A percentile compares a stretch with the other conserved stretches of the same genome.
Conservation (phyloP, 441 rosid species). For the Erodium chrysanthum region DNA sequence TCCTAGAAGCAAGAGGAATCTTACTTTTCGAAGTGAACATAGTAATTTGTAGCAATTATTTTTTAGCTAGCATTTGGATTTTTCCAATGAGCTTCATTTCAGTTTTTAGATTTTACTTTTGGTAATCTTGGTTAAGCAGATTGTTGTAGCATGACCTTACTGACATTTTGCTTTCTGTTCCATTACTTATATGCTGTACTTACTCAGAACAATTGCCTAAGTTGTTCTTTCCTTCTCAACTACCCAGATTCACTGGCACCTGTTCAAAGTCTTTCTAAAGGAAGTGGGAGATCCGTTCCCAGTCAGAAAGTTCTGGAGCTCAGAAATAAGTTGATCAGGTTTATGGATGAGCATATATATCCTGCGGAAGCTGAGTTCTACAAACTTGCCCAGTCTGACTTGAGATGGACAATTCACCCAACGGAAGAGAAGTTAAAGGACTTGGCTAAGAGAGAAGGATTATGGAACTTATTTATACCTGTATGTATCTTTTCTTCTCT, state of each 20-base stretch:
- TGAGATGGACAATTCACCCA: conserved; percentile 85
- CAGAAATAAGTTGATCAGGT: conserved; percentile 61
- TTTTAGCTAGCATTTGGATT: background rate
- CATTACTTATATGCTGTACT: background rate
- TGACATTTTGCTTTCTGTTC: background rate
- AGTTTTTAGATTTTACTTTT: background rate
- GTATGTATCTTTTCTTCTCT: conserved; percentile 30
- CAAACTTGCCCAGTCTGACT: conserved; percentile 63
- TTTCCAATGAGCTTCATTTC: background rate
- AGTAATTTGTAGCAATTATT: too few relatives aligned
- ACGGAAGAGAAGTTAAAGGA: conserved; percentile 83
- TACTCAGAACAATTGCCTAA: conserved; percentile 7
- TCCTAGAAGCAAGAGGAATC: too few relatives aligned
- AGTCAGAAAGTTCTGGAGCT: conserved; percentile 50
- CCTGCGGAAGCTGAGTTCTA: conserved; percentile 71
- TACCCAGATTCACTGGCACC: conserved; percentile 26
- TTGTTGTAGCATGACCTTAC: background rate
- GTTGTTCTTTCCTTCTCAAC: conserved; percentile 5
- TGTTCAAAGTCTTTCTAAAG: conserved; percentile 33
- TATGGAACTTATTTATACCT: conserved; percentile 91
- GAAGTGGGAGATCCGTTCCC: conserved; percentile 58
- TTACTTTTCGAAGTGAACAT: too few relatives aligned
- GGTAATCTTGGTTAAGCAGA: background rate
- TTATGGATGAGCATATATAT: conserved; percentile 83
- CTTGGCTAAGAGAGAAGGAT: conserved; percentile 76